phyloP scores from a whole-genome alignment of 192 early-diverging fungal genomes.

The Backusella sp. region DNA sequence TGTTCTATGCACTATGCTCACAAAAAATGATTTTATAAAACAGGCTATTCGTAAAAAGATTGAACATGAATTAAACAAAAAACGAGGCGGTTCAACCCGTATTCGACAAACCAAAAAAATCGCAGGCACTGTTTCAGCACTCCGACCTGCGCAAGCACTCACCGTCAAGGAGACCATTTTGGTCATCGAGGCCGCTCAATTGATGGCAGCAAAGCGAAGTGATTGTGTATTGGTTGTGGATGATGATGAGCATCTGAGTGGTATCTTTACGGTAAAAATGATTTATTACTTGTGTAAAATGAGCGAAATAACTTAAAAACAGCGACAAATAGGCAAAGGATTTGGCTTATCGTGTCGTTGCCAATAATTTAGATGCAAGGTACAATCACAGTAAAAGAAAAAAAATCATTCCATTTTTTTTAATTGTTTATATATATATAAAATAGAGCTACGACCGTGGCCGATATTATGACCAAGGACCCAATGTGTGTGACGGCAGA shows the following conservation, averaged over 20 bases:
- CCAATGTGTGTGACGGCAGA: constrained; percentile 82
- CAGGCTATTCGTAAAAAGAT: constrained; percentile 74
- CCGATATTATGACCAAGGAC: constrained; percentile 78
- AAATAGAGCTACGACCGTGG: constrained; percentile 52
- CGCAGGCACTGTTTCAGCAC: constrained; percentile 84
- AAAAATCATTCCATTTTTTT: neutral
- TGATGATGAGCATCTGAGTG: constrained; percentile 85
- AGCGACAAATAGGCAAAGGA: constrained; percentile 72
- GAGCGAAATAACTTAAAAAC: no score
- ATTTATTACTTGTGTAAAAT: no score
- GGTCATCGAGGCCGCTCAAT: constrained; percentile 80
- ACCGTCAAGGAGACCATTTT: constrained; percentile 76
- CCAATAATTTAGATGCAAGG: constrained; percentile 61
- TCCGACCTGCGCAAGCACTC: constrained; percentile 83
- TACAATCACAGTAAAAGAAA: neutral
- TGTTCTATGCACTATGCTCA: no score
- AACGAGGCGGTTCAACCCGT: constrained; percentile 41
- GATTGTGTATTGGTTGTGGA: constrained; percentile 95
- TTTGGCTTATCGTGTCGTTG: constrained; percentile 85
- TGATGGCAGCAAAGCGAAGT: constrained; percentile 97
- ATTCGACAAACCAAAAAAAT: constrained; percentile 39
- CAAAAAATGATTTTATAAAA: no score
- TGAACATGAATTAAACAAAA: constrained; percentile 70
- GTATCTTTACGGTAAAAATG: constrained; percentile 78
- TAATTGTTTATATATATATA: neutral